These are phyloP conservation scores for Boletus subparvulus DNA, from an alignment of 768 basidiomycete species.

Conservation along the genomic window DNA sequence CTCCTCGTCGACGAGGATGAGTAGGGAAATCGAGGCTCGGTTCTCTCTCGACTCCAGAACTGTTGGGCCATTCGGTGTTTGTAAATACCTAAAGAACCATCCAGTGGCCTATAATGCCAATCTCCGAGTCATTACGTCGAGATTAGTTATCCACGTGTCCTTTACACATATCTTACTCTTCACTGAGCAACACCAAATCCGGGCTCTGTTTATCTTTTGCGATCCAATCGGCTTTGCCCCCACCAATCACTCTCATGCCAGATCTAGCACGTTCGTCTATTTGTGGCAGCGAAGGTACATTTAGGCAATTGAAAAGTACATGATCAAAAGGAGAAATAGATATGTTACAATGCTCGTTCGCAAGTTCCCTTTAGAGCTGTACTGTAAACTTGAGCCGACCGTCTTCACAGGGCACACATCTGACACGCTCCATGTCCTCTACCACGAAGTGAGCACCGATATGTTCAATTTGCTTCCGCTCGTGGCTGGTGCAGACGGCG, in stretches of 20 bases:
- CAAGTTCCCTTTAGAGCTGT: conserved; percentile 8
- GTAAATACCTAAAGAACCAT: neutral
- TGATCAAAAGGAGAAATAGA: neutral
- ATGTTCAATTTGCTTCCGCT: conserved; percentile 51
- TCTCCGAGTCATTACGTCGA: neutral
- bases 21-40: neutral
- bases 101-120: neutral
- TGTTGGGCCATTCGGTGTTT: neutral
- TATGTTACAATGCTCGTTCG: neutral
- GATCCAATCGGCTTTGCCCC: neutral
- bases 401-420: conserved; percentile 40
- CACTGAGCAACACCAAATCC: neutral
- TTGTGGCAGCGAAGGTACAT: neutral
- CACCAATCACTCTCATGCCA: neutral
- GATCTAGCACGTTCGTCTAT: neutral
- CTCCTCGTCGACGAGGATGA: conserved; percentile 26
- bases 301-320: neutral
- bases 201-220: neutral
- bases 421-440: conserved; percentile 52
- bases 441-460: conserved; percentile 58
- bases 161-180: neutral
- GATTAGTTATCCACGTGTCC: neutral
- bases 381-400: conserved; percentile 48
- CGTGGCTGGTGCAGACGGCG: conserved; percentile 73
- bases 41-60: neutral